phyloP scores from a whole-genome alignment of 2,329 filamentous ascomycete genomes.

The Tetracladium maxilliforme region DNA sequence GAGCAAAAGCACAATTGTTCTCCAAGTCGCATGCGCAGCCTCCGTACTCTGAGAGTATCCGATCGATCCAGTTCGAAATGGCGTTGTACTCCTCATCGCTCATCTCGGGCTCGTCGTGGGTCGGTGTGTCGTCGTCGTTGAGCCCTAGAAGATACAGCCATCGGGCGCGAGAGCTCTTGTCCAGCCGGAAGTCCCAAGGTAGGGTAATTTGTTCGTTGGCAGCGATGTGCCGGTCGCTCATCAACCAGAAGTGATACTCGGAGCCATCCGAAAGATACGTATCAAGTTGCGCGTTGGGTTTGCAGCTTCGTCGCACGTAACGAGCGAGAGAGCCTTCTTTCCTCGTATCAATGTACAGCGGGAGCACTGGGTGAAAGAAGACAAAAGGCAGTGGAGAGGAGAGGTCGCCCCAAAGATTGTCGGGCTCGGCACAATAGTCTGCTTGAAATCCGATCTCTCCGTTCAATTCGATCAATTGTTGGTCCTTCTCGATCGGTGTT shows the following conservation, averaged over 20 bases:
- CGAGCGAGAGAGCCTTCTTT: conserved; percentile 74
- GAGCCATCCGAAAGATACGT: conserved; percentile 67
- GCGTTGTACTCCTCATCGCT: conserved; percentile 44
- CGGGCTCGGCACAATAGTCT: conserved; percentile 51
- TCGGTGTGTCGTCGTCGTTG: conserved; percentile 36
- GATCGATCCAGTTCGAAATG: conserved; percentile 50
- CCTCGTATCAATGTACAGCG: conserved; percentile 85
- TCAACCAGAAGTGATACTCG: conserved; percentile 85
- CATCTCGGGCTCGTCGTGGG: conserved; percentile 31
- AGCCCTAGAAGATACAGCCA: conserved; percentile 46
- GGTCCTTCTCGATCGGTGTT: conserved; percentile 36
- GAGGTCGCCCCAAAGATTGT: conserved; percentile 54
- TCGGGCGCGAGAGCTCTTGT: conserved; percentile 34
- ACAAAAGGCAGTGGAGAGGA: conserved; percentile 57
- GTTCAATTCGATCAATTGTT: conserved; percentile 56
- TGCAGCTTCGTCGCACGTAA: conserved; percentile 85
- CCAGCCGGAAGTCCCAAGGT: conserved; percentile 53
- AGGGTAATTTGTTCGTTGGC: conserved; percentile 48
- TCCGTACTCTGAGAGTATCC: conserved; percentile 62
- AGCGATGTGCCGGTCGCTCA: conserved; percentile 64
- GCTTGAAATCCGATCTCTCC: conserved; percentile 62
- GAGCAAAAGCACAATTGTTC: conserved; percentile 45
- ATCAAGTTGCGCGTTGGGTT: conserved; percentile 76
- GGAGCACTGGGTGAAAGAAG: conserved; percentile 77
- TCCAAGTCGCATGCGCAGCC: conserved; percentile 62